A percentile compares a stretch with the other conserved stretches of the same genome.
Evolutionary conservation across 129 eudicot species (phyloP).

Genomic region (Artemisia argyi): DNA sequence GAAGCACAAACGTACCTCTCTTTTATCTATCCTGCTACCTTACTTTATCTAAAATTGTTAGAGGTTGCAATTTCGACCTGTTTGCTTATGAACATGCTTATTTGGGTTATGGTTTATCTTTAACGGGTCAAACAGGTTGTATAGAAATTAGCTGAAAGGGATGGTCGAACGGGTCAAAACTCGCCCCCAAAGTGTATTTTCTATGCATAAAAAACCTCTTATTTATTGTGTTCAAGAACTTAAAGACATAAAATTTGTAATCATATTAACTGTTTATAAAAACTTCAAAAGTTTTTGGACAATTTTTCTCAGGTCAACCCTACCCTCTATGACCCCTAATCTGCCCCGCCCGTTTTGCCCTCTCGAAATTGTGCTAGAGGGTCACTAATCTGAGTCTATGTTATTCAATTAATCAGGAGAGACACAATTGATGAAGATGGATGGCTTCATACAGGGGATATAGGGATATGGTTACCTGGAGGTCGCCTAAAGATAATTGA

Average conservation of each 20-base stretch:
- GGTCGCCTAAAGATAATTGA: constrained; percentile 68
- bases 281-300: too few relatives aligned
- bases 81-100: background rate
- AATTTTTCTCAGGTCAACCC: too few relatives aligned
- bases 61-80: background rate
- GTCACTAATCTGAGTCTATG: background rate
- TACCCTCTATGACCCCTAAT: too few relatives aligned
- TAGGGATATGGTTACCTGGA: constrained; percentile 43
- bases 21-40: background rate
- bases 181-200: too few relatives aligned
- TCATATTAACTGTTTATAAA: too few relatives aligned
- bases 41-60: too few relatives aligned
- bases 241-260: too few relatives aligned
- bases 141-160: too few relatives aligned
- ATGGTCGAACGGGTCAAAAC: too few relatives aligned
- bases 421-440: background rate
- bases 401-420: background rate
- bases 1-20: background rate
- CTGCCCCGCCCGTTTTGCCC: too few relatives aligned
- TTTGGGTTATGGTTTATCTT: background rate
- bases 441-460: constrained; percentile 1
- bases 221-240: too few relatives aligned
- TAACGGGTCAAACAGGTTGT: constrained; percentile 16
- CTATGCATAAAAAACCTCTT: too few relatives aligned
- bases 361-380: background rate